A percentile compares a stretch with the other conserved stretches of the same genome.
phyloP scores from a whole-genome alignment of 148 eudicot genomes.

The Simmondsia chinensis region DNA sequence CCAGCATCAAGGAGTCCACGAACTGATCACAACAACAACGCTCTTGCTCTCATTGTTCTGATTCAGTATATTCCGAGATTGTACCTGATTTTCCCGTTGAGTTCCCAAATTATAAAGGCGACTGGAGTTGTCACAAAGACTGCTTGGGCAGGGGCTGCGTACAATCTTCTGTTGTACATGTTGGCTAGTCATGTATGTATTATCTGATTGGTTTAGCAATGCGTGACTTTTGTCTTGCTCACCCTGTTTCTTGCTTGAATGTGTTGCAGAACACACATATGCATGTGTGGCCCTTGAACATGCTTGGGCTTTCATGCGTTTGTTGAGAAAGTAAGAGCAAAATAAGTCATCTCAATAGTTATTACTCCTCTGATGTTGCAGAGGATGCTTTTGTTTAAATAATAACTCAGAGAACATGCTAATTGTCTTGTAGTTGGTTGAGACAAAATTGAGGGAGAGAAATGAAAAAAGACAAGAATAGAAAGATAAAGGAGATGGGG shows the following conservation, averaged over 20 bases:
- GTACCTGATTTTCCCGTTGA: conserved; percentile 87
- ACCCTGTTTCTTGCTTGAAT: neutral
- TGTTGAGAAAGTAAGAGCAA: too few species aligned
- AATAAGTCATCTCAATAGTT: too few species aligned
- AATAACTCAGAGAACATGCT: too few species aligned
- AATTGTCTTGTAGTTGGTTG: too few species aligned
- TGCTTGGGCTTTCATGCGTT: too few species aligned
- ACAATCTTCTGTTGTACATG: conserved; percentile 81
- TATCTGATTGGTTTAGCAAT: neutral
- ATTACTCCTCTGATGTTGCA: too few species aligned
- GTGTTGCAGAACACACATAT: neutral
- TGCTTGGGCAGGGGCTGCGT: conserved; percentile 99
- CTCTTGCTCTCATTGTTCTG: conserved; percentile 89
- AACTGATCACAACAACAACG: conserved; percentile 84
- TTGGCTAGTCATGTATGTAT: conserved; percentile 92
- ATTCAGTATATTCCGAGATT: conserved; percentile 88
- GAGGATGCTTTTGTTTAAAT: too few species aligned
- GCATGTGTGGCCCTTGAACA: too few species aligned
- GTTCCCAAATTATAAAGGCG: conserved; percentile 85
- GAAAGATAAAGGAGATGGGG: too few species aligned
- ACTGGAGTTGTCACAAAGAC: conserved; percentile 97
- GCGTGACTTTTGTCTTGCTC: too few species aligned
- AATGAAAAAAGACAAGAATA: too few species aligned
- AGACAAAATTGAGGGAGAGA: too few species aligned
- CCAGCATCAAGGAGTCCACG: conserved; percentile 65